These are phyloP conservation scores for Aphanomyces astaci DNA, from an alignment of 352 stramenopile genomes.

Conservation along the genomic window DNA sequence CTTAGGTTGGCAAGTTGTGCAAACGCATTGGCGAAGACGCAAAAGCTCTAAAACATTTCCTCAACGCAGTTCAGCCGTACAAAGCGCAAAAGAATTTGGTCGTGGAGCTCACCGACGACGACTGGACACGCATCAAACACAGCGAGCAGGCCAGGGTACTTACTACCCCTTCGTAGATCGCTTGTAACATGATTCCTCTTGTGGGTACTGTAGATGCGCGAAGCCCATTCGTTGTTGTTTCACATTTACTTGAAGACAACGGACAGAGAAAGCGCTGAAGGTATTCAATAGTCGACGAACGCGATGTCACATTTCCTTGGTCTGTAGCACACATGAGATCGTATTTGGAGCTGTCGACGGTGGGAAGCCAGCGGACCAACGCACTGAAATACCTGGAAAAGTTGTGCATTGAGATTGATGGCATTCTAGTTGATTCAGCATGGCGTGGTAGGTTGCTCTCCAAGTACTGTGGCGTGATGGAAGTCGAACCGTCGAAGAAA, in stretches of 20 bases:
- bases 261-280: neutral
- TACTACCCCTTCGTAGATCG: neutral
- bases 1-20: slow-evolving; percentile 15
- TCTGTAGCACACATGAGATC: slow-evolving; percentile 5
- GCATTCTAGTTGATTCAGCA: neutral
- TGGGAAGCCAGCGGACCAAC: neutral
- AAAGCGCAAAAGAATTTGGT: neutral
- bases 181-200: too few species aligned
- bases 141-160: slow-evolving; percentile 10
- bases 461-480: neutral
- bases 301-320: neutral
- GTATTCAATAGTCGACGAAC: neutral
- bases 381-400: slow-evolving; percentile 14
- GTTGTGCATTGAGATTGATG: neutral
- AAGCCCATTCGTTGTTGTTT: slow-evolving; percentile 14
- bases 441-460: slow-evolving; percentile 4
- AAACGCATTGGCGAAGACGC: slow-evolving; percentile 3
- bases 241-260: slow-evolving; percentile 14
- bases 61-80: slow-evolving; percentile 10
- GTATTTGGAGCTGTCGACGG: slow-evolving; percentile 14
- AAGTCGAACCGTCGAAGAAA: neutral
- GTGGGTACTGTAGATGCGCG: neutral
- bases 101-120: neutral
- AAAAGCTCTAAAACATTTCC: slow-evolving; percentile 4
- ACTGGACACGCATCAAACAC: neutral